Percentiles rank a stretch among this genome's conserved stretches.
phyloP scores from a whole-genome alignment of 192 early-diverging fungal species.

The Entomortierella beljakovae region DNA sequence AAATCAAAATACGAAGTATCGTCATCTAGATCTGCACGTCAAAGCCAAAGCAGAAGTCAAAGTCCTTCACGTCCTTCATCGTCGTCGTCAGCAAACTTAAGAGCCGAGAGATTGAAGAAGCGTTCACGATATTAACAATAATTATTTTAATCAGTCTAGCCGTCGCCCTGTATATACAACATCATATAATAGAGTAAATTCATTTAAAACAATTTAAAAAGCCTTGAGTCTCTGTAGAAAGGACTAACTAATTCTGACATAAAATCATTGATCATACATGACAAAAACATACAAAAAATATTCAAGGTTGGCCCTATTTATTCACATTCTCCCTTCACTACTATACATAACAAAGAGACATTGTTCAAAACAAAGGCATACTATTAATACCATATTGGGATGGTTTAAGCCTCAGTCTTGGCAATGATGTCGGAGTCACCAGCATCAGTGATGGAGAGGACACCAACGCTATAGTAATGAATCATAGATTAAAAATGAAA shows the following conservation, averaged over 20 bases:
- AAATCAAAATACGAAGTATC: background rate
- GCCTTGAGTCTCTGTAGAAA: too few species aligned
- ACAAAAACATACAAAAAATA: slow-evolving; percentile 9
- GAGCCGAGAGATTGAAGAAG: slow-evolving; percentile 27
- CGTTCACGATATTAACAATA: slow-evolving; percentile 27
- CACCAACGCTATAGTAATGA: slow-evolving; percentile 59
- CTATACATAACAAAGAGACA: slow-evolving; percentile 3
- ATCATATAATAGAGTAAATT: background rate
- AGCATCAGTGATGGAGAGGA: slow-evolving; percentile 97
- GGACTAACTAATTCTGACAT: too few species aligned
- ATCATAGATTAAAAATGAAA: slow-evolving; percentile 57
- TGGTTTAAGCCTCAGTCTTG: slow-evolving; percentile 50
- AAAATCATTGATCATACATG: background rate
- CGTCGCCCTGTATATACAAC: background rate
- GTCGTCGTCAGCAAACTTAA: slow-evolving; percentile 3
- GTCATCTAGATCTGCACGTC: slow-evolving; percentile 6
- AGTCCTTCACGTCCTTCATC: slow-evolving; percentile 23
- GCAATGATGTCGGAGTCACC: slow-evolving; percentile 85
- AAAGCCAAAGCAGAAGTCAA: slow-evolving; percentile 18
- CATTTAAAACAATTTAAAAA: background rate
- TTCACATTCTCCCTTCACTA: slow-evolving; percentile 15
- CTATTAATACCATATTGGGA: background rate
- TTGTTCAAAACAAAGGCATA: slow-evolving; percentile 6
- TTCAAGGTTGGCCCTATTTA: slow-evolving; percentile 38
- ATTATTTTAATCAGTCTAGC: background rate